These are phyloP conservation scores for Flaveria robusta DNA, from an alignment of 129 eudicot species.

Conservation along the genomic window DNA sequence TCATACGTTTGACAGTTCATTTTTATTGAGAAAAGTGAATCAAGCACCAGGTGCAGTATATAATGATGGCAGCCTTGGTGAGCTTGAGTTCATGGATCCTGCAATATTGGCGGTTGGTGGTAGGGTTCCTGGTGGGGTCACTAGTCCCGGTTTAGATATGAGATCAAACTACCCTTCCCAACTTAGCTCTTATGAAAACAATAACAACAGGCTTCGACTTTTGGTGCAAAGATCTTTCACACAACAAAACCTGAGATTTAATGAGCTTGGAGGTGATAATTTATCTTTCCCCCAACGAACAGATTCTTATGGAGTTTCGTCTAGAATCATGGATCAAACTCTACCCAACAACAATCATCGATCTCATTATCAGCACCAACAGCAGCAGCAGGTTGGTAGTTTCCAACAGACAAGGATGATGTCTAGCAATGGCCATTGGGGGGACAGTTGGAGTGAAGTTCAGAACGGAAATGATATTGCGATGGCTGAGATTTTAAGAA, in stretches of 20 bases:
- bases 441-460: conserved; percentile 88
- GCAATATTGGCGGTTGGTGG: conserved; percentile 97
- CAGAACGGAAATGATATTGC: conserved; percentile 62
- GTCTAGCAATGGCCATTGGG: conserved; percentile 85
- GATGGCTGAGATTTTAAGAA: conserved; percentile 73
- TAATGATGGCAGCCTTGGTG: conserved; percentile 47
- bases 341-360: conserved; percentile 42
- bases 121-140: conserved; percentile 60
- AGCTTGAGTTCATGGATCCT: conserved; percentile 90
- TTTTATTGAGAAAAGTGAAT: conserved; percentile 58
- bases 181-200: conserved; percentile 53
- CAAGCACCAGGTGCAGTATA: conserved; percentile 58
- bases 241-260: conserved; percentile 66
- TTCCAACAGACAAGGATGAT: conserved; percentile 60
- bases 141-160: conserved; percentile 51
- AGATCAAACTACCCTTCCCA: conserved; percentile 59
- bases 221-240: conserved; percentile 70
- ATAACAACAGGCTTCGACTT: conserved; percentile 63
- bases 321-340: conserved; percentile 51
- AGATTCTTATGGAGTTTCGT: conserved; percentile 62
- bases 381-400: conserved; percentile 34
- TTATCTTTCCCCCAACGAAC: conserved; percentile 42
- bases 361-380: conserved; percentile 53
- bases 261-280: conserved; percentile 50
- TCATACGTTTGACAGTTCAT: conserved; percentile 54